These are phyloP conservation scores for Tetrahymena thermophila DNA, from an alignment of 73 alveolate genomes.

Conservation along the genomic window DNA sequence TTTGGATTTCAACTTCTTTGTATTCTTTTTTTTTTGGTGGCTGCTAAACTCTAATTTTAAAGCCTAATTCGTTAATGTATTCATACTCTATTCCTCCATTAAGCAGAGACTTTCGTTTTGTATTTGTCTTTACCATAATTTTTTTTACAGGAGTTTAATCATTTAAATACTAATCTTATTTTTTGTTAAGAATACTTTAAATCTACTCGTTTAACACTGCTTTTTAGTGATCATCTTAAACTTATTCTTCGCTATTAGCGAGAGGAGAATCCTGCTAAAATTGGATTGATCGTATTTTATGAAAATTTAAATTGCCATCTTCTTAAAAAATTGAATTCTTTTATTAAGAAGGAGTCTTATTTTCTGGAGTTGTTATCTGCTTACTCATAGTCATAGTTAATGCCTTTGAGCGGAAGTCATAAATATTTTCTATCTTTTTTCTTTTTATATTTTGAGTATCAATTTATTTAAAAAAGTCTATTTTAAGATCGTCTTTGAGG, in stretches of 20 bases:
- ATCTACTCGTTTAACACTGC: neutral
- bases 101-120: neutral
- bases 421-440: neutral
- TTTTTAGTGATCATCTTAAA: neutral
- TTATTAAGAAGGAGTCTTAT: neutral
- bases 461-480: neutral
- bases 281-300: no score
- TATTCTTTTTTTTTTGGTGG: neutral
- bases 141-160: neutral
- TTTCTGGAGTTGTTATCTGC: neutral
- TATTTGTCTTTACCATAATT: neutral
- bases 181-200: neutral
- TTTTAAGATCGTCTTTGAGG: neutral
- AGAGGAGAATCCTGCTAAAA: neutral
- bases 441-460: neutral
- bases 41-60: neutral
- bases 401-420: neutral
- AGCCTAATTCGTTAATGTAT: neutral
- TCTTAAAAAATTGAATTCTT: no score
- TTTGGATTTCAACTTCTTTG: neutral
- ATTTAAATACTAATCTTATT: neutral
- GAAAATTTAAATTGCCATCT: neutral
- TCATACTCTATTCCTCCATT: neutral
- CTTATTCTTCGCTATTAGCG: neutral
- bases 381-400: neutral